Base-by-base conservation (phyloP, 768 basidiomycete genomes). In the Tricholoma sp. region DNA sequence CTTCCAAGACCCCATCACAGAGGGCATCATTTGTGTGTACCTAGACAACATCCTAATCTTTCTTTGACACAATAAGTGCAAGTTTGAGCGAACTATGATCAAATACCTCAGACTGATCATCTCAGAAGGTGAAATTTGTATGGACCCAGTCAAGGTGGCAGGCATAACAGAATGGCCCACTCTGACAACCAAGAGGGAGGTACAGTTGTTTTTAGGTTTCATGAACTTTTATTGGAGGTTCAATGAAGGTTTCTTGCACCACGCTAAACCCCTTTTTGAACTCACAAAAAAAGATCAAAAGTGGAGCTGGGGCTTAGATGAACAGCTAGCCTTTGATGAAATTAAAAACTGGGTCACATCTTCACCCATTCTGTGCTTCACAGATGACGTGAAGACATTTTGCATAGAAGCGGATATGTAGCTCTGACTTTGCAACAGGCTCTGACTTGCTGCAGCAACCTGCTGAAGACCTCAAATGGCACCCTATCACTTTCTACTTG, bases 401-500 rank as follows among this genome's bases (percentile, higher is more conserved):
- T 11, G 10, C 4, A 43, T 43, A 3, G 8, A 43, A 21, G 41
- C 18, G 1, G 19, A 43, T 8, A 41, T n/a, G n/a, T n/a, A 27
- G 41, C 9, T 43, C 41, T 4, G 41, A 43, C 41, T 43, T 19
- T 18, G 10, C 18, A 5, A 43, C 41, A 19, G 41, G 41, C 1
- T 6, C 18, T 1, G 41, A 19, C 7, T 35, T 73, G 1, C 65
- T 59, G 1, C 69, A 72, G 29, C 46, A 59, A 57, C 45, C 37
- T 69, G 16, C 10, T 10, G 24, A 59, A 32, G 51, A 39, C 3
- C 32, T 19, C 3, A 32, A 59, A n/a, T 56, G 65, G 62, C 68
- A 67, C 5, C 76, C 75, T 0, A 61, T 76, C 11, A 72, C 66
- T 0, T 80, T 69, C 55, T 27, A 2, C 5, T 27, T 27, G 24